phyloP scores from a whole-genome alignment of 2,329 filamentous ascomycete genomes.

The Aspergillus calidoustus region DNA sequence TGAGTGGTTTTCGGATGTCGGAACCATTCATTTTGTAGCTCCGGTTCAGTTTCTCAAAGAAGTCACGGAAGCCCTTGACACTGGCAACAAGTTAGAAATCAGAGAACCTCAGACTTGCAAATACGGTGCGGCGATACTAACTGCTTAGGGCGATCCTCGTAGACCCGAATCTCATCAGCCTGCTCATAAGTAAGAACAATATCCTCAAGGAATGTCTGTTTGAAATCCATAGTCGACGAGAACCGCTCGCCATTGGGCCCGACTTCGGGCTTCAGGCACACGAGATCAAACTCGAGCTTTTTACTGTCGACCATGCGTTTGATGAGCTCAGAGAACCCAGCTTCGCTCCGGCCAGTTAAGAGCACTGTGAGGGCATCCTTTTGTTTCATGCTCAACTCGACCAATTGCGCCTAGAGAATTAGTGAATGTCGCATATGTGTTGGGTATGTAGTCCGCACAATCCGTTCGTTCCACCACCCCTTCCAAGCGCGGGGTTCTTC shows the following conservation, averaged over 20 bases:
- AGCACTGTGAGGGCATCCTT: conserved; percentile 84
- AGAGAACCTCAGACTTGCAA: not conserved
- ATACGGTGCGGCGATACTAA: conserved; percentile 34
- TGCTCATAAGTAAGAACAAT: conserved; percentile 83
- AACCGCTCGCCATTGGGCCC: conserved; percentile 82
- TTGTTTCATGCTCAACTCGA: conserved; percentile 78
- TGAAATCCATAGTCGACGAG: conserved; percentile 85
- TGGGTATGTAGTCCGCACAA: conserved; percentile 57
- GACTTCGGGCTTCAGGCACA: conserved; percentile 82
- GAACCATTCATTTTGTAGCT: conserved; percentile 50
- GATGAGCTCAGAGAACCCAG: conserved; percentile 76
- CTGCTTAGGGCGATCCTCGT: conserved; percentile 67
- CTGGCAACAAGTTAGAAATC: conserved; percentile 38
- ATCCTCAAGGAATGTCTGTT: conserved; percentile 79
- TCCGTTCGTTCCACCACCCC: conserved; percentile 95
- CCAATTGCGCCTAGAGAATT: conserved; percentile 64
- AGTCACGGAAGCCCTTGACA: conserved; percentile 82
- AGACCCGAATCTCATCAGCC: conserved; percentile 77
- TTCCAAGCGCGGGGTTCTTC: conserved; percentile 86
- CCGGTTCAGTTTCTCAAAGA: conserved; percentile 78
- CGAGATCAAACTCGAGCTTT: conserved; percentile 82
- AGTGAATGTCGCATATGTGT: conserved; percentile 22
- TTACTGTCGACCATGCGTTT: conserved; percentile 79
- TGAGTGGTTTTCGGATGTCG: conserved; percentile 67
- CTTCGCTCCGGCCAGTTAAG: conserved; percentile 82